Evolutionary conservation across 345 rosid genomes (phyloP), one percentile per base, ranked within the genome.

Genomic region (Linum lewisii): DNA sequence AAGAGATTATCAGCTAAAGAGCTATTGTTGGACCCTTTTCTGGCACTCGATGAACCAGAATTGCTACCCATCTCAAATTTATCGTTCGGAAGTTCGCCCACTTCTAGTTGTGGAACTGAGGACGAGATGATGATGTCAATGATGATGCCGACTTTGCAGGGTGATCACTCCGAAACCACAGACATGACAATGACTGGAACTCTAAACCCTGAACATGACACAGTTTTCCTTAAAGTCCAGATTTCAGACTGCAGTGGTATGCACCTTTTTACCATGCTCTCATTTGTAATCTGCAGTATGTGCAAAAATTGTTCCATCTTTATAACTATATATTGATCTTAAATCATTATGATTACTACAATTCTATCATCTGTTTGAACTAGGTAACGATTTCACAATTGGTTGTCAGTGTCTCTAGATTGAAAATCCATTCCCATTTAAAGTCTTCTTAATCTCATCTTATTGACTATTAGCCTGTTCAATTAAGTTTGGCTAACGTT

Each of bases 151-250:
- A 32, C 67, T 37, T 60, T 66, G 22, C 29, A 66, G 59, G 67
- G 45, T 71, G 79, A 71, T 78, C 75, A 77, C 32, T 44, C 57
- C n/a, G 66, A 63, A 60, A 55, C 61, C 42, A 83, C 95, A 0
- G 78, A 86, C 37, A 86, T 93, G 99, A 78, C 82, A 0, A 86
- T 93, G 66, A 88, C 83, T 1, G 97, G 97, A 58, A 78, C 78
- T 20, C 72, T 82, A 84, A 84, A 85, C 73, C 73, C 90, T 21
- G 88, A 81, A 58, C 84, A 86, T 64, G 93, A 85, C 54, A 74
- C 91, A 42, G 80, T 93, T 71, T 84, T 79, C 67, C 98, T 93
- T 66, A 82, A 79, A 82, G 90, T 93, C 21, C 93, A 86, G 70
- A 88, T 93, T 63, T 74, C 84, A 24, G 84, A 88, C 69, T 74